phyloP scores from a whole-genome alignment of 2,329 filamentous ascomycete species.

The Fusarium citri region DNA sequence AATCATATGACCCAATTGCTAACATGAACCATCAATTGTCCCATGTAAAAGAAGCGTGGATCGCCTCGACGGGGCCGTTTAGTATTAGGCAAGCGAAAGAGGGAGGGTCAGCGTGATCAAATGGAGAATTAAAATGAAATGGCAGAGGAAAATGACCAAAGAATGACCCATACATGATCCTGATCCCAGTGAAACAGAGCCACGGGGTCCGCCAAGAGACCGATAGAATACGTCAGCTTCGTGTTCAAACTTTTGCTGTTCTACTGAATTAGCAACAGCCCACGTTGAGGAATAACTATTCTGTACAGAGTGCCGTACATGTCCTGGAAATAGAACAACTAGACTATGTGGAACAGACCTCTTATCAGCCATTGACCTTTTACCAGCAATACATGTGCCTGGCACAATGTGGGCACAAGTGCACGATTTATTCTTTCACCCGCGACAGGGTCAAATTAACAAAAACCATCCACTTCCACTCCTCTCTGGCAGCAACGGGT shows the following conservation, averaged over 20 bases:
- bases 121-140: neutral
- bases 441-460: constrained; percentile 14
- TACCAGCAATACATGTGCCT: neutral
- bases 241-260: neutral
- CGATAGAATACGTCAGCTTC: constrained; percentile 36
- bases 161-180: constrained; percentile 21
- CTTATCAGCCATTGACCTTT: constrained; percentile 13
- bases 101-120: constrained; percentile 25
- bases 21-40: constrained; percentile 9
- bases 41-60: constrained; percentile 4
- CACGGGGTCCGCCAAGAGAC: constrained; percentile 20
- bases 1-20: constrained; percentile 44
- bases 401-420: neutral
- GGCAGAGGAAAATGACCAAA: constrained; percentile 27
- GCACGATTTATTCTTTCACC: constrained; percentile 23
- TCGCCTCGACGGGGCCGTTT: constrained; percentile 12
- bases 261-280: neutral
- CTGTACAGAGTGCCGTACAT: neutral
- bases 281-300: neutral
- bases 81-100: constrained; percentile 22
- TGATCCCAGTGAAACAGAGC: constrained; percentile 9
- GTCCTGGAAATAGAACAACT: neutral
- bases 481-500: constrained; percentile 20
- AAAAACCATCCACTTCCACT: constrained; percentile 30
- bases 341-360: neutral